These are phyloP conservation scores for Fallopia convolvulus DNA, from an alignment of 148 eudicot species.

Conservation along the genomic window DNA sequence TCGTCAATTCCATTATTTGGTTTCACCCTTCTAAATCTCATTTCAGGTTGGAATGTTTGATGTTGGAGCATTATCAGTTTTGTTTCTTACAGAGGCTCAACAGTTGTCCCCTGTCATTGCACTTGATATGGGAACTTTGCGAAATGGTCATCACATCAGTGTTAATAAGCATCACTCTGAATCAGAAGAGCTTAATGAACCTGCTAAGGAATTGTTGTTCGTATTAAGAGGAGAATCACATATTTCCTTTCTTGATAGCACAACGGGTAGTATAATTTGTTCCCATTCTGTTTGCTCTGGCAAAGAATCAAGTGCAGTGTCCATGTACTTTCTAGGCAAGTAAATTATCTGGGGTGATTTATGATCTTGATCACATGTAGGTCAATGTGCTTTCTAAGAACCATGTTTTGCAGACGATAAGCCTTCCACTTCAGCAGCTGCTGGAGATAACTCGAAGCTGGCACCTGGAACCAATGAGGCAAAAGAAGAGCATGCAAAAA, in stretches of 20 bases:
- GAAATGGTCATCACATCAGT: constrained; percentile 18
- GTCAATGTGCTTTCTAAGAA: constrained; percentile 10
- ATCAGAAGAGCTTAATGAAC: constrained; percentile 24
- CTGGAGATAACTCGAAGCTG: constrained; percentile 22
- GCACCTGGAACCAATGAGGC: constrained; percentile 32
- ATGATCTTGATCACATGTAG: background rate
- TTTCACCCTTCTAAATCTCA: background rate
- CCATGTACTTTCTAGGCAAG: constrained; percentile 79
- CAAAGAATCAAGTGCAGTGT: constrained; percentile 49
- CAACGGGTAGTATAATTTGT: constrained; percentile 48
- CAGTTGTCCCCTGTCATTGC: constrained; percentile 48
- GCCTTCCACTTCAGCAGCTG: constrained; percentile 36
- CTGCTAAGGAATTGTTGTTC: constrained; percentile 37
- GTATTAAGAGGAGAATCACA: constrained; percentile 50
- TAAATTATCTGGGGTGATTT: constrained; percentile 10
- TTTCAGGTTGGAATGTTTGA: constrained; percentile 80
- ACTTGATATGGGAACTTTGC: constrained; percentile 34
- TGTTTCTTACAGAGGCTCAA: constrained; percentile 53
- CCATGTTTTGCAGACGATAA: constrained; percentile 43
- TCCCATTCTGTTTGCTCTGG: constrained; percentile 30
- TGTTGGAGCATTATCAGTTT: constrained; percentile 42
- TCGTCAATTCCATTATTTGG: constrained; percentile 10
- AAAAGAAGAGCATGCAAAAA: constrained; percentile 26
- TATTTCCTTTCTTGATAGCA: constrained; percentile 43
- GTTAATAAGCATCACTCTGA: constrained; percentile 29